A percentile compares a stretch with the other conserved stretches of the same genome.
Evolutionary conservation across 805 yeast species (phyloP).

Genomic region (Candida bentonensis): DNA sequence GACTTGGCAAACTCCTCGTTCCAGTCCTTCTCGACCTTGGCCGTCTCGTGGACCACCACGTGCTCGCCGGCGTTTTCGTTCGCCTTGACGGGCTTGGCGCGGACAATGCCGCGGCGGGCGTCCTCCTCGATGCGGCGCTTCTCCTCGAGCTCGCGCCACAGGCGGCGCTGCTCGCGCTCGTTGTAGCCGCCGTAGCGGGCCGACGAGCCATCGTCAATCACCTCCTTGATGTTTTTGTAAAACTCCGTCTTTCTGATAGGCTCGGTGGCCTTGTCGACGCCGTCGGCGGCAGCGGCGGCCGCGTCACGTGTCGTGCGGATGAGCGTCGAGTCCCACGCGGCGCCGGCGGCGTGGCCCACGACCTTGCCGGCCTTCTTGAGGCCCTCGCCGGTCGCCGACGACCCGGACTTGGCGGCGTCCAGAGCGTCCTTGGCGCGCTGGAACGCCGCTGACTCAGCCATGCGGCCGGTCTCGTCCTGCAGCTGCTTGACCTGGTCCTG

Average conservation of each 20-base stretch:
- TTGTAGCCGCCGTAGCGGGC: constrained; percentile 87
- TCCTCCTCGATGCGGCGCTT: constrained; percentile 23
- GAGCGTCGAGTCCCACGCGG: constrained; percentile 94
- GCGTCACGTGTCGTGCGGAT: constrained; percentile 81
- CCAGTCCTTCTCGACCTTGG: constrained; percentile 54
- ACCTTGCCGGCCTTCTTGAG: constrained; percentile 84
- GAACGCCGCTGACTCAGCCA: constrained; percentile 89
- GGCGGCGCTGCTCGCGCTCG: constrained; percentile 64
- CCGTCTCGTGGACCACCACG: constrained; percentile 67
- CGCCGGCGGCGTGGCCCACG: constrained; percentile 76
- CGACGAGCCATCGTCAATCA: constrained; percentile 83
- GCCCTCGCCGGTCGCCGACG: constrained; percentile 56
- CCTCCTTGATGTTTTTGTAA: constrained; percentile 77
- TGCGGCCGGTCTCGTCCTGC: constrained; percentile 88
- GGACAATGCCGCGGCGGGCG: constrained; percentile 42
- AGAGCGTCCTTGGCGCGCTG: constrained; percentile 88
- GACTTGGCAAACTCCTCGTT: constrained; percentile 55
- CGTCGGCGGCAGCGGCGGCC: constrained; percentile 69
- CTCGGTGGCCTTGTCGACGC: constrained; percentile 69
- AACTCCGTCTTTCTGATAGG: constrained; percentile 87
- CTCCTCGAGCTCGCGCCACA: constrained; percentile 41
- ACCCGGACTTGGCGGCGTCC: constrained; percentile 62
- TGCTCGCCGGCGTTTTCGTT: constrained; percentile 60
- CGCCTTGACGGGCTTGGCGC: constrained; percentile 50
- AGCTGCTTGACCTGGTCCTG: constrained; percentile 88